Conservation (phyloP, 1,139 yeast genomes). For the Taphrina communis region DNA sequence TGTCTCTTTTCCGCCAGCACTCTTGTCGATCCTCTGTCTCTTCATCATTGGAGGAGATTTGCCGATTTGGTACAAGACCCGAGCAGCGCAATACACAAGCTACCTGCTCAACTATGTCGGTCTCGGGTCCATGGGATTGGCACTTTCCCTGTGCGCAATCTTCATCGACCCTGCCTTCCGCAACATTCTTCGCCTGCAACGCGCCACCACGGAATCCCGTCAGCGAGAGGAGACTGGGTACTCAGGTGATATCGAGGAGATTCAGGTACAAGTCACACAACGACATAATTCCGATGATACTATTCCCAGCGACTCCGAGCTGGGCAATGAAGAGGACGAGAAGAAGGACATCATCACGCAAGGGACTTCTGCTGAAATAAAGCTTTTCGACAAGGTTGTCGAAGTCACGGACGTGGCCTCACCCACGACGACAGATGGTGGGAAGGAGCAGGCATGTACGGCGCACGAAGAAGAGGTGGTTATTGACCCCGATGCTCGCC, state of each 20-base stretch:
- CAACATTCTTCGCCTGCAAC: background rate
- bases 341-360: background rate
- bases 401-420: background rate
- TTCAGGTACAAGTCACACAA: background rate
- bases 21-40: slow-evolving; percentile 14
- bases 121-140: slow-evolving; percentile 16
- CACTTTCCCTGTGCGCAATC: slow-evolving; percentile 17
- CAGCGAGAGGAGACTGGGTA: background rate
- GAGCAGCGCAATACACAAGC: slow-evolving; percentile 18
- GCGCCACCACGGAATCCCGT: background rate
- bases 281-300: background rate
- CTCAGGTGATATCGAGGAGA: background rate
- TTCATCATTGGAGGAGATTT: slow-evolving; percentile 30
- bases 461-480: background rate
- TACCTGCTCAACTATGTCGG: slow-evolving; percentile 26
- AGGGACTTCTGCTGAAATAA: background rate
- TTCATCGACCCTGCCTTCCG: slow-evolving; percentile 25
- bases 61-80: slow-evolving; percentile 11
- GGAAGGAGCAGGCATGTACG: too few species aligned
- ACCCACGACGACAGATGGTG: background rate
- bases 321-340: background rate
- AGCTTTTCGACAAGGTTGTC: background rate
- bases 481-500: background rate
- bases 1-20: slow-evolving; percentile 22
- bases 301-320: background rate